Base-by-base conservation (phyloP, 192 early-diverging fungal species). In the Podochytrium sp. region DNA sequence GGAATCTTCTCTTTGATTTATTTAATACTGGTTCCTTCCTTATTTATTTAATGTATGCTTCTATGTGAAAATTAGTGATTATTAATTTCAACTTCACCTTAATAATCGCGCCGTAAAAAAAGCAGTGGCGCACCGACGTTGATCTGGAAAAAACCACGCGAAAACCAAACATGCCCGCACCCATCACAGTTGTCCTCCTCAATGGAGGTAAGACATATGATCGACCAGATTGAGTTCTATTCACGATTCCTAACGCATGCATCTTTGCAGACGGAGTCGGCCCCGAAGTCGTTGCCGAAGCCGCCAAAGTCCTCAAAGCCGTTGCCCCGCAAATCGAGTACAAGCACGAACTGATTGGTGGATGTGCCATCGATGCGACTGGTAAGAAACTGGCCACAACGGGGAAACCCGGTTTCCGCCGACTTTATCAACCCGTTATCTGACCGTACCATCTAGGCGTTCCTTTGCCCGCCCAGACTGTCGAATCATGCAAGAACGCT, bases 211-310 rank as follows among this genome's bases (percentile, higher is more conserved):
- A 18, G 61, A 37, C n/a, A n/a, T n/a, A n/a, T n/a, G n/a, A n/a
- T n/a, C n/a, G n/a, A n/a, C n/a, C n/a, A n/a, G n/a, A n/a, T n/a
- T n/a, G n/a, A n/a, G n/a, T n/a, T n/a, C n/a, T n/a, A n/a, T n/a
- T n/a, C n/a, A 47, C 43, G 43, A 47, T 47, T 47, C 20, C 43
- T 47, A 47, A 47, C 43, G 7, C 10, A 47, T 47, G 20, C 10
- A 7, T 47, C 20, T 47, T 47, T 47, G 43, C 64, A 69, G 97
- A 99, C 79, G 96, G 96, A 63, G 90, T 96, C 63, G 97, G 97
- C 38, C 97, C 97, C 35, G 97, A 99, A 78, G 92, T 98, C 47
- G 91, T 93, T 58, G 89, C 86, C 23, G 93, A 99, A 78, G 97
- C 95, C 40, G 83, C 91, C 80, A 93, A 92, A 73, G 91, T 98